Percentiles rank a stretch among this genome's conserved stretches.
These are phyloP conservation scores for Melampsora larici-populina DNA, from an alignment of 1,284 basidiomycete species.

Conservation along the genomic window DNA sequence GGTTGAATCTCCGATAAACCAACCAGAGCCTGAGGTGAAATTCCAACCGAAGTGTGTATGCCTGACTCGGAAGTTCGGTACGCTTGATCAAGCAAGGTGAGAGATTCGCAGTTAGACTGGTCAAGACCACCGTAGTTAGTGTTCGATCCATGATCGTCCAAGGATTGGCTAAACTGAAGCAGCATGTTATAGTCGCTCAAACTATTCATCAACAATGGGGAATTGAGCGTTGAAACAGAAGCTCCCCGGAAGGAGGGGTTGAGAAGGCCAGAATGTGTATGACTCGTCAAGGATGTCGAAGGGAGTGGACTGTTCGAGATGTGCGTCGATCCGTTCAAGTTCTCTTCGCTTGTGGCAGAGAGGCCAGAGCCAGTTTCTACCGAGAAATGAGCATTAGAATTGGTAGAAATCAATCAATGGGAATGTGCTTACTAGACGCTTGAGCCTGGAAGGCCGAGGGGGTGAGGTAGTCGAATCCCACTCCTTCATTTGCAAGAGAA, in stretches of 20 bases:
- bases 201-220: neutral
- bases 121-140: neutral
- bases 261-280: neutral
- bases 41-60: neutral
- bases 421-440: too few species aligned
- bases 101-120: neutral
- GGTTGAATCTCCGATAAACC: neutral
- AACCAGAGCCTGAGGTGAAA: neutral
- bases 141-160: neutral
- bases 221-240: neutral
- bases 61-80: neutral
- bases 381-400: too few species aligned
- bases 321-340: neutral
- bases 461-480: neutral
- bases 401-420: too few species aligned
- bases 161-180: neutral
- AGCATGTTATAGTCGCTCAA: neutral
- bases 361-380: neutral
- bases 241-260: neutral
- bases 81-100: neutral
- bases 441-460: neutral
- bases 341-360: neutral
- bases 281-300: neutral
- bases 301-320: neutral
- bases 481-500: neutral